phyloP scores from a whole-genome alignment of 257 asterid genomes.

The Nyctanthes arbortristis region DNA sequence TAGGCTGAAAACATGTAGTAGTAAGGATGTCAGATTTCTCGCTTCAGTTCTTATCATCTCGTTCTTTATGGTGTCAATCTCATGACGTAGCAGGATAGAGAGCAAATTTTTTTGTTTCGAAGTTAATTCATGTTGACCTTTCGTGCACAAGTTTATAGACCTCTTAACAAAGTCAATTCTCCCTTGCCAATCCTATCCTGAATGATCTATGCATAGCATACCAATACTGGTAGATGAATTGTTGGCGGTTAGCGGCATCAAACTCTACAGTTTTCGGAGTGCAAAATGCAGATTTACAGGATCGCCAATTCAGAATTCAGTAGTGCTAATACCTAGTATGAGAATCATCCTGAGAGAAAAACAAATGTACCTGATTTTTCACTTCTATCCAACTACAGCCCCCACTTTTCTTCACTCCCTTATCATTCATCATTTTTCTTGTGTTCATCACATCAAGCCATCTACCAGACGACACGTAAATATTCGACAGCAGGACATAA shows the following conservation, averaged over 20 bases:
- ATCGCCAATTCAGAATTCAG: slow-evolving; percentile 45
- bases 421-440: slow-evolving; percentile 59
- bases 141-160: no score
- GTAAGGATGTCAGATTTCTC: no score
- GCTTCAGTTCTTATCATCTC: no score
- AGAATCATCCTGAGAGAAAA: slow-evolving; percentile 62
- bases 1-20: no score
- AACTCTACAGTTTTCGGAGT: neutral
- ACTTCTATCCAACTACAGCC: slow-evolving; percentile 84
- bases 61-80: no score
- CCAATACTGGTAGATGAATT: no score
- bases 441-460: slow-evolving; percentile 63
- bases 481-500: slow-evolving; percentile 60
- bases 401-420: slow-evolving; percentile 59
- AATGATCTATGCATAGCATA: no score
- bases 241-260: neutral
- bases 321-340: slow-evolving; percentile 48
- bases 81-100: no score
- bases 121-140: no score
- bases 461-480: slow-evolving; percentile 69
- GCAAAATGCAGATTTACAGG: neutral
- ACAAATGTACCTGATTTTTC: slow-evolving; percentile 45
- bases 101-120: no score
- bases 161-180: no score
- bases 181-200: no score